These are phyloP conservation scores for Xylariales sp. DNA, from an alignment of 2,329 filamentous ascomycete species.

Conservation along the genomic window DNA sequence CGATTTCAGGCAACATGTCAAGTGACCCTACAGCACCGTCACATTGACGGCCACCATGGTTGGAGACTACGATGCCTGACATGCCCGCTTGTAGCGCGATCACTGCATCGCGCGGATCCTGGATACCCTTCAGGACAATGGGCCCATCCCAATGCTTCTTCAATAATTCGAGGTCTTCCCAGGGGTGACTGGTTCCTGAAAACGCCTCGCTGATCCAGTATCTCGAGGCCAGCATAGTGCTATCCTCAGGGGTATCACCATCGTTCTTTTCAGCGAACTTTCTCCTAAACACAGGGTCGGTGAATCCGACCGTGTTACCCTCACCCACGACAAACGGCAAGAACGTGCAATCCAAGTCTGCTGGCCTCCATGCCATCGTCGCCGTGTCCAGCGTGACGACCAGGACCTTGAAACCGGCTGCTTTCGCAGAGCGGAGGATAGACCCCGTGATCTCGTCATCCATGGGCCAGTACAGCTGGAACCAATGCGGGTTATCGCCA, in stretches of 20 bases:
- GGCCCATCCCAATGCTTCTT: constrained; percentile 58
- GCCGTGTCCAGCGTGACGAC: constrained; percentile 72
- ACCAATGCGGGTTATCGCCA: constrained; percentile 59
- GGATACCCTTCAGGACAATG: constrained; percentile 58
- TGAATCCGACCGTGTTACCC: constrained; percentile 59
- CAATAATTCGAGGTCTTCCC: constrained; percentile 58
- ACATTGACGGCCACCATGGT: constrained; percentile 47
- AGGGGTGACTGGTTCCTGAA: constrained; percentile 33
- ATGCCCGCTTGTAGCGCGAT: constrained; percentile 39
- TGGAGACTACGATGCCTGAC: constrained; percentile 44
- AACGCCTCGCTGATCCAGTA: constrained; percentile 51
- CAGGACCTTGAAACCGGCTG: constrained; percentile 57
- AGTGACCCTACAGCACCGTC: constrained; percentile 10
- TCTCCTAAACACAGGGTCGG: constrained; percentile 60
- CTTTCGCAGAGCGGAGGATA: constrained; percentile 57
- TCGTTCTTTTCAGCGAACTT: constrained; percentile 48
- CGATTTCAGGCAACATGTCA: constrained; percentile 45
- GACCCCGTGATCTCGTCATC: constrained; percentile 62
- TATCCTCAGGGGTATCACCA: constrained; percentile 42
- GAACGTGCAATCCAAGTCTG: constrained; percentile 60
- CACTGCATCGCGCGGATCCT: constrained; percentile 43
- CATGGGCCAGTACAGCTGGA: constrained; percentile 70
- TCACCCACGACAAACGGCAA: constrained; percentile 54
- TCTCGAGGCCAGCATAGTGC: constrained; percentile 41
- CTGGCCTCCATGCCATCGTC: constrained; percentile 63